Conservation (phyloP, 805 yeast species). For the Sugiyamaella lignohabitans region DNA sequence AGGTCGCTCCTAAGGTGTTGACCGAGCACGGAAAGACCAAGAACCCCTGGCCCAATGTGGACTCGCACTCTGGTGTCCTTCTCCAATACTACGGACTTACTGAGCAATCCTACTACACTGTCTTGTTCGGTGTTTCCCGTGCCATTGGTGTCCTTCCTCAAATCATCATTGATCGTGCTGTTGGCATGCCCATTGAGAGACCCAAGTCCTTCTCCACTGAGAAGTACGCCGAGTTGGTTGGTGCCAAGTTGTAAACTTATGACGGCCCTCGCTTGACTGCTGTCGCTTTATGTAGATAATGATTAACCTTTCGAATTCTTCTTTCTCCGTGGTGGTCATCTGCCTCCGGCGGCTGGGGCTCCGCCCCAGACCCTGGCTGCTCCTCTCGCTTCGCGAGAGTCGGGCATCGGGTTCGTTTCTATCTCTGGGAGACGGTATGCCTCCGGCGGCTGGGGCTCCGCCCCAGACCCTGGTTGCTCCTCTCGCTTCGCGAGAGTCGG, state of each 20-base stretch:
- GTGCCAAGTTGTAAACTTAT: constrained; percentile 18
- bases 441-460: no score
- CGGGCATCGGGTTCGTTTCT: no score
- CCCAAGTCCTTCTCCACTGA: constrained; percentile 92
- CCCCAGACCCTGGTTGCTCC: no score
- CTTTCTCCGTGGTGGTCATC: no score
- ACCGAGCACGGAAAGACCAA: constrained; percentile 83
- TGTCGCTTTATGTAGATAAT: background rate
- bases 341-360: no score
- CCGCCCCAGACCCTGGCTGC: no score
- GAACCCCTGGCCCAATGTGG: constrained; percentile 92
- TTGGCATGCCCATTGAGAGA: constrained; percentile 78
- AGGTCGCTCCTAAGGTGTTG: constrained; percentile 76
- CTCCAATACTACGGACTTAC: constrained; percentile 81
- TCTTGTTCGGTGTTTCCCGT: constrained; percentile 79
- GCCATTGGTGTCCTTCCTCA: constrained; percentile 84
- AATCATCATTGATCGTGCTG: constrained; percentile 76
- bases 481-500: no score
- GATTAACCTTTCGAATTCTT: no score
- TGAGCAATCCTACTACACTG: constrained; percentile 79
- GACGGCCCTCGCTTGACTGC: no score
- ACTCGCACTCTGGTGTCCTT: constrained; percentile 80
- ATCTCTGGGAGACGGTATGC: no score
- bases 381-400: no score
- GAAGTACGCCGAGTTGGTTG: constrained; percentile 74